Percentiles rank a stretch among this genome's conserved stretches.
Conservation (phyloP, 192 early-diverging fungal species). For the Coemansia furcata region DNA sequence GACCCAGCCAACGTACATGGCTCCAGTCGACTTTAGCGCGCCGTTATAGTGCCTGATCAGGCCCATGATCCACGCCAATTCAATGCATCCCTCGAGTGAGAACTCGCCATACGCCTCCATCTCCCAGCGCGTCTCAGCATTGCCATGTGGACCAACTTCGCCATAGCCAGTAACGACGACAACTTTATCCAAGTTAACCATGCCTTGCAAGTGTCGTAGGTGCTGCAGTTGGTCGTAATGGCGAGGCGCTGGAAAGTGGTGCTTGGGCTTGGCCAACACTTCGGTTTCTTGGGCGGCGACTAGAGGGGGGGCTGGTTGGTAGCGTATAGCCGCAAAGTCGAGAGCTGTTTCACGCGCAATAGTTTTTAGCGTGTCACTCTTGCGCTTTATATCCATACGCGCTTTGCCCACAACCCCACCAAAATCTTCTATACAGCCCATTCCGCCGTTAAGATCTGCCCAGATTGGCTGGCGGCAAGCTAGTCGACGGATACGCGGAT, state of each 20-base stretch:
- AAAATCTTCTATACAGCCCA: constrained; percentile 62
- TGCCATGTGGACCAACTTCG: constrained; percentile 91
- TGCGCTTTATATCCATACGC: neutral
- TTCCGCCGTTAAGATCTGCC: constrained; percentile 85
- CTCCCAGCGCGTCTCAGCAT: constrained; percentile 91
- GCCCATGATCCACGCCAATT: constrained; percentile 97
- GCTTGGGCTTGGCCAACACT: constrained; percentile 87
- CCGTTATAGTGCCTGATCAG: constrained; percentile 82
- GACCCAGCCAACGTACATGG: constrained; percentile 70
- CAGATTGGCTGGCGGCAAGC: constrained; percentile 76
- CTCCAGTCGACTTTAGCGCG: neutral
- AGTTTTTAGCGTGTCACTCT: neutral
- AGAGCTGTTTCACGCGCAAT: neutral
- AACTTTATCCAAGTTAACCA: constrained; percentile 87
- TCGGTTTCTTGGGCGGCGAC: no score
- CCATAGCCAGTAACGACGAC: constrained; percentile 89
- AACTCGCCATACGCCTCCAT: constrained; percentile 79
- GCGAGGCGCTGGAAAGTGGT: constrained; percentile 75
- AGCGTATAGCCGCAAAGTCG: neutral
- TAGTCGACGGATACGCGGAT: constrained; percentile 71
- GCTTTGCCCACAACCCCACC: neutral
- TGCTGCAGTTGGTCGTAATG: constrained; percentile 64
- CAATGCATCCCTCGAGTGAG: constrained; percentile 67
- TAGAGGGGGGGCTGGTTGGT: no score
- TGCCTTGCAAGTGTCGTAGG: constrained; percentile 62